These are phyloP conservation scores for Solanum ossicruentum DNA, from an alignment of 257 asterid species.

Conservation along the genomic window DNA sequence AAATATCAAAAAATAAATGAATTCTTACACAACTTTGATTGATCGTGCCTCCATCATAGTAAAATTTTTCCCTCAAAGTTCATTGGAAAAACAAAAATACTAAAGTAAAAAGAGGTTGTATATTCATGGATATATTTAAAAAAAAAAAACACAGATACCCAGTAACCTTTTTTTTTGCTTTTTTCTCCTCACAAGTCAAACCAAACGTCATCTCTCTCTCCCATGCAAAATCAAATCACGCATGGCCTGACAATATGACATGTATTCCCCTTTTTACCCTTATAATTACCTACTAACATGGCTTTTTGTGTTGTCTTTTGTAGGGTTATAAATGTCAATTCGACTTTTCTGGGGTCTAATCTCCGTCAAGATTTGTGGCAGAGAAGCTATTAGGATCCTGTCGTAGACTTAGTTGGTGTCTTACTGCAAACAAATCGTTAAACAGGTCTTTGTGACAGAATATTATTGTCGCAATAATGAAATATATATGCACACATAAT, in stretches of 20 bases:
- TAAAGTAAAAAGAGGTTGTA: background rate
- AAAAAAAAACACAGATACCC: background rate
- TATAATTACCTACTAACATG: background rate
- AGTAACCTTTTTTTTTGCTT: background rate
- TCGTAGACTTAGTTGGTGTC: background rate
- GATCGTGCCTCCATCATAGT: too few relatives aligned
- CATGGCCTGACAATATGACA: background rate
- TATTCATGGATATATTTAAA: background rate
- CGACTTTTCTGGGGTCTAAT: background rate
- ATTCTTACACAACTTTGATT: too few relatives aligned
- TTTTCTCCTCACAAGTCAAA: background rate
- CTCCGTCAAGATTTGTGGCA: background rate
- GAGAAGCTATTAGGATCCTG: background rate
- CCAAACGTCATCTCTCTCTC: background rate
- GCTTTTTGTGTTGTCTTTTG: background rate
- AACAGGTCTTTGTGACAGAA: background rate
- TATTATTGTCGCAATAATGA: background rate
- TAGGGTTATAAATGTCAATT: background rate
- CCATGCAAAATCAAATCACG: conserved; percentile 6
- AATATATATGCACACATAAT: background rate
- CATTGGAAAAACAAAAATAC: background rate
- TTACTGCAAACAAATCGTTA: background rate
- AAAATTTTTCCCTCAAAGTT: background rate
- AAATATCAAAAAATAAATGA: too few relatives aligned
- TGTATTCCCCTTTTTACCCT: background rate